Conservation (phyloP, 805 yeast genomes). For the Pichia cephalocereana region DNA sequence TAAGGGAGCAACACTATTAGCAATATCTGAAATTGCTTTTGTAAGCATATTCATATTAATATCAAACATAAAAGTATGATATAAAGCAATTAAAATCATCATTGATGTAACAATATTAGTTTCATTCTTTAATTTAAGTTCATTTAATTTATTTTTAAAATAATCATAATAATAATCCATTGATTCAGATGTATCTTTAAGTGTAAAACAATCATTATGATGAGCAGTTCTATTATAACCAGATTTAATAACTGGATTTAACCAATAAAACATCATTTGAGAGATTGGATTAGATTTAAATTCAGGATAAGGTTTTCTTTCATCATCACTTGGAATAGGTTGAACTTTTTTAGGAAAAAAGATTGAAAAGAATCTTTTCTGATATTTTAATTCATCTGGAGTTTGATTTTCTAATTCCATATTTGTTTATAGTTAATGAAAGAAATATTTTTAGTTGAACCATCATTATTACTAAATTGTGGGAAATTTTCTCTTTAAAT, state of each 20-base stretch:
- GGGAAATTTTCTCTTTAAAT: too few species aligned
- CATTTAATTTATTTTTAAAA: slow-evolving; percentile 28
- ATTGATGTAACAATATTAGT: slow-evolving; percentile 16
- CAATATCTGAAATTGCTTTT: slow-evolving; percentile 36
- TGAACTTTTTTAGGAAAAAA: slow-evolving; percentile 42
- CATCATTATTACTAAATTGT: too few species aligned
- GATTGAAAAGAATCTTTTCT: slow-evolving; percentile 43
- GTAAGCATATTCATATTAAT: slow-evolving; percentile 30
- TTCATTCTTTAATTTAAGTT: slow-evolving; percentile 19
- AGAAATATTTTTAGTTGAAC: too few species aligned
- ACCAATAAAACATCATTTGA: slow-evolving; percentile 56
- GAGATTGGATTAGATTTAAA: slow-evolving; percentile 31
- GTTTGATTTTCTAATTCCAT: too few species aligned
- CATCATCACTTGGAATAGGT: slow-evolving; percentile 41
- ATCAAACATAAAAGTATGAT: slow-evolving; percentile 31
- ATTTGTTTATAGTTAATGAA: too few species aligned
- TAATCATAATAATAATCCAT: slow-evolving; percentile 31
- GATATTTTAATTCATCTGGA: slow-evolving; percentile 12
- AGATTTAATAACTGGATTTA: slow-evolving; percentile 48
- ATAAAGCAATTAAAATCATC: background rate
- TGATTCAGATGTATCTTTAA: slow-evolving; percentile 31
- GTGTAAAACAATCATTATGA: slow-evolving; percentile 48
- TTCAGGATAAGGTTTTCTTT: slow-evolving; percentile 43
- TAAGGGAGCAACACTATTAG: slow-evolving; percentile 54
- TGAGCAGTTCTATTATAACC: slow-evolving; percentile 69